phyloP scores from a whole-genome alignment of 768 basidiomycete genomes.

The Dacryopinax spathularia region DNA sequence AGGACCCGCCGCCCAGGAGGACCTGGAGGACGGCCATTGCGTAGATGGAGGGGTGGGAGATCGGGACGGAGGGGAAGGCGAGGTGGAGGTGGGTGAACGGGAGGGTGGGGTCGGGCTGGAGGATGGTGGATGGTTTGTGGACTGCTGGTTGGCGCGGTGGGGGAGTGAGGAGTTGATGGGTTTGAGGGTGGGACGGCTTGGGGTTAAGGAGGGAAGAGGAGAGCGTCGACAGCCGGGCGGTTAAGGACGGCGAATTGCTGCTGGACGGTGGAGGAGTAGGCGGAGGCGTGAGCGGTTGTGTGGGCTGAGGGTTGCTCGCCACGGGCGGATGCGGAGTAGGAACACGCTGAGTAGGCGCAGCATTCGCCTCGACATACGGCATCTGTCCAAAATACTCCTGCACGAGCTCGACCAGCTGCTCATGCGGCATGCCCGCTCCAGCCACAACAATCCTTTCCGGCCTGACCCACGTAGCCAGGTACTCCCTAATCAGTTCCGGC shows the following conservation, averaged over 20 bases:
- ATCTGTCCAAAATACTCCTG: constrained; percentile 69
- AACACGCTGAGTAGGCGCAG: constrained; percentile 20
- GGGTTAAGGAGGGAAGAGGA: constrained; percentile 11
- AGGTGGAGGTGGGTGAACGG: constrained; percentile 91
- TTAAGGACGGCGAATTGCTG: constrained; percentile 26
- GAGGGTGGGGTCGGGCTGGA: constrained; percentile 23
- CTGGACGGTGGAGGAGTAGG: not conserved
- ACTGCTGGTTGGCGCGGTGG: constrained; percentile 77
- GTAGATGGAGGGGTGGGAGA: constrained; percentile 85
- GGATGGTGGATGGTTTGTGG: constrained; percentile 39
- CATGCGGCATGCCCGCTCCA: constrained; percentile 82
- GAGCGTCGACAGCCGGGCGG: constrained; percentile 24
- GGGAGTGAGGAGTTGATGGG: constrained; percentile 22
- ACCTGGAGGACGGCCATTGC: constrained; percentile 88
- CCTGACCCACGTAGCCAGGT: constrained; percentile 68
- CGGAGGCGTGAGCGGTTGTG: constrained; percentile 4
- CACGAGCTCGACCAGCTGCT: constrained; percentile 70
- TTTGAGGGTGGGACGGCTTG: constrained; percentile 8
- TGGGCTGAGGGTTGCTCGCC: constrained; percentile 17
- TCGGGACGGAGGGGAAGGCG: constrained; percentile 80
- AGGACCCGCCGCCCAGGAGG: constrained; percentile 86
- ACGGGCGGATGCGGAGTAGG: constrained; percentile 24
- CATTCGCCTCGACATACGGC: constrained; percentile 8
- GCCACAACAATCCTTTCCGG: constrained; percentile 94
- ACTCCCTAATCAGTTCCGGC: constrained; percentile 42